Conservation (phyloP, 2,329 filamentous ascomycete genomes). For the Madurella mycetomatis region DNA sequence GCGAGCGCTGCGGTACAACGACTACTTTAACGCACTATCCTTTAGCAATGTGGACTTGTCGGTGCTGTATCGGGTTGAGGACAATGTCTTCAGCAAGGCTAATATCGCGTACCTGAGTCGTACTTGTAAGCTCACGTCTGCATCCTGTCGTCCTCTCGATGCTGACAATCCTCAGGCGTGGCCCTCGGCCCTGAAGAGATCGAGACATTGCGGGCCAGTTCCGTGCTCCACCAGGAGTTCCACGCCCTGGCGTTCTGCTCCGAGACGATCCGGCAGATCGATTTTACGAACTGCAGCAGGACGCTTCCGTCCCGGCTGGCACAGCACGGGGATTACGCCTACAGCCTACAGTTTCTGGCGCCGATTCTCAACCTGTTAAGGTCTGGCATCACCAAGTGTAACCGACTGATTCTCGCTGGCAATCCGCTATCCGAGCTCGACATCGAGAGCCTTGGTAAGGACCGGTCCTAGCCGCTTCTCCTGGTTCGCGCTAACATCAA, state of each 20-base stretch:
- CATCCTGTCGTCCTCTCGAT: background rate
- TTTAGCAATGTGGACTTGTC: constrained; percentile 50
- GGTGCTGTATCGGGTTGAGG: constrained; percentile 37
- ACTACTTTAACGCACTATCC: constrained; percentile 55
- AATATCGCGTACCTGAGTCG: constrained; percentile 49
- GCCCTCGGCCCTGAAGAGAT: constrained; percentile 46
- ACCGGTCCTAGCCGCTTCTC: background rate
- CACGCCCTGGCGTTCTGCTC: constrained; percentile 53
- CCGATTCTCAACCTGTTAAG: constrained; percentile 45
- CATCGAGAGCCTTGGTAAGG: constrained; percentile 46
- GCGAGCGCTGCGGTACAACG: constrained; percentile 54
- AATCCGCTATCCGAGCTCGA: constrained; percentile 45
- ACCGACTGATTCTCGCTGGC: constrained; percentile 47
- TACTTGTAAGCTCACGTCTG: constrained; percentile 39
- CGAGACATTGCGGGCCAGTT: constrained; percentile 44
- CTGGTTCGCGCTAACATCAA: constrained; percentile 16
- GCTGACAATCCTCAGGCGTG: constrained; percentile 35
- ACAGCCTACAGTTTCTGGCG: constrained; percentile 30
- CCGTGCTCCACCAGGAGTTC: constrained; percentile 52
- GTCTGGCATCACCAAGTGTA: constrained; percentile 43
- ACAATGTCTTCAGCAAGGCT: constrained; percentile 40
- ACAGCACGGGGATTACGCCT: background rate
- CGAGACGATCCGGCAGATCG: constrained; percentile 51
- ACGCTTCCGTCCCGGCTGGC: constrained; percentile 20
- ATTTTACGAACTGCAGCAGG: constrained; percentile 43